Conservation (phyloP, 805 yeast genomes). For the Ascoidea tarda region DNA sequence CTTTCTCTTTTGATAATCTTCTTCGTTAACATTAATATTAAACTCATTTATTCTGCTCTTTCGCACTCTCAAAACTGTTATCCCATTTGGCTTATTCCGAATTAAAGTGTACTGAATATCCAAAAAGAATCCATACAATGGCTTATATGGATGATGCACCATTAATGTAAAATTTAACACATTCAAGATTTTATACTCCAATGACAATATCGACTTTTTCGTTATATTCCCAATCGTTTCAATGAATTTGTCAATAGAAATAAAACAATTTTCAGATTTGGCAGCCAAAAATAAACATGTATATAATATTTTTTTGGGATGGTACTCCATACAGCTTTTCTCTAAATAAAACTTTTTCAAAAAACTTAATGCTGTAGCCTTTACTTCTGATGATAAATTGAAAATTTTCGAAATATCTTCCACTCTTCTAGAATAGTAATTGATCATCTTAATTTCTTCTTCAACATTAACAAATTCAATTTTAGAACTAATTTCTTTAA, state of each 20-base stretch:
- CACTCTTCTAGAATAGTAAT: slow-evolving; percentile 60
- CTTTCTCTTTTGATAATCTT: slow-evolving; percentile 4
- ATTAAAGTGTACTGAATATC: slow-evolving; percentile 63
- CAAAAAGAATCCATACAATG: slow-evolving; percentile 88
- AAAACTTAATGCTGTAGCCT: slow-evolving; percentile 72
- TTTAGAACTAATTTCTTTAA: slow-evolving; percentile 12
- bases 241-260: slow-evolving; percentile 49
- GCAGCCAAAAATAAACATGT: slow-evolving; percentile 85
- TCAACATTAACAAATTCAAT: slow-evolving; percentile 37
- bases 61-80: slow-evolving; percentile 4
- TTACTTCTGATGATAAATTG: slow-evolving; percentile 75
- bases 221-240: slow-evolving; percentile 49
- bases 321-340: slow-evolving; percentile 75
- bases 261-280: slow-evolving; percentile 82
- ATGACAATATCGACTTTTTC: slow-evolving; percentile 52
- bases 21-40: slow-evolving; percentile 5
- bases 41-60: slow-evolving; percentile 11
- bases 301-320: slow-evolving; percentile 70
- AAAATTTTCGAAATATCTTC: slow-evolving; percentile 58
- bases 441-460: slow-evolving; percentile 59
- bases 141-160: slow-evolving; percentile 80
- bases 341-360: slow-evolving; percentile 68
- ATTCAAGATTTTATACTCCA: slow-evolving; percentile 69
- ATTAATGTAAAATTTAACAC: slow-evolving; percentile 64
- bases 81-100: slow-evolving; percentile 10